Evolutionary conservation across 108 stramenopile genomes (phyloP).

Genomic region (Cyclotella sp.): DNA sequence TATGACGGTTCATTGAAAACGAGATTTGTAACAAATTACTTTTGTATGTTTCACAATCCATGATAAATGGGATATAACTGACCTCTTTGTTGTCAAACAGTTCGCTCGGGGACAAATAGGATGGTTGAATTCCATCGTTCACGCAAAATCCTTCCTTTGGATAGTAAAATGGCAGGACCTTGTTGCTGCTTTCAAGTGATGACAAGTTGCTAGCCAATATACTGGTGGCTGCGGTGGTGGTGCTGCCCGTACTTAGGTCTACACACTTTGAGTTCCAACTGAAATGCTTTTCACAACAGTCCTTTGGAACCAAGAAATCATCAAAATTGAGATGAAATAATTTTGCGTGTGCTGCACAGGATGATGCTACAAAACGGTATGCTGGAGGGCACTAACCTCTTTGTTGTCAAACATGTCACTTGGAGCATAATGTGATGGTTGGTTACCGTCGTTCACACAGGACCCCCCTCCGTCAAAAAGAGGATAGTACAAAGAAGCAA

Average conservation of each 20-base stretch:
- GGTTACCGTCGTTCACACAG: too few species aligned
- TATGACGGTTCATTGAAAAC: background rate
- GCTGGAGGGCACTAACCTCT: too few species aligned
- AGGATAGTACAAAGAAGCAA: too few species aligned
- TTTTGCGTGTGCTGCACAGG: too few species aligned
- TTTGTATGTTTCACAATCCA: too few species aligned
- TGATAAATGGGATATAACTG: background rate
- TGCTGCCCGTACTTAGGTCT: background rate
- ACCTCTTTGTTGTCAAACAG: background rate
- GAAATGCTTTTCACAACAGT: constrained; percentile 11
- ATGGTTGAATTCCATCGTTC: background rate
- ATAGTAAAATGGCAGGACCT: background rate
- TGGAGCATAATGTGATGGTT: too few species aligned
- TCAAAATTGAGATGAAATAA: too few species aligned
- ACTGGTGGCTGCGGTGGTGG: too few species aligned
- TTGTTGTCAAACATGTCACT: too few species aligned
- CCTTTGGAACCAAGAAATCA: background rate
- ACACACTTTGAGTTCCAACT: constrained; percentile 7
- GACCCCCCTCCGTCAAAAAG: too few species aligned
- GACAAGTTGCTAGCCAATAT: too few species aligned
- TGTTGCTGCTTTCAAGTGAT: background rate
- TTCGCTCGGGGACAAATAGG: background rate
- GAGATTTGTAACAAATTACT: background rate
- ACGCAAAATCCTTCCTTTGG: constrained; percentile 5
- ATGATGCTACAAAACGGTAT: too few species aligned